A percentile compares a stretch with the other conserved stretches of the same genome.
phyloP scores from a whole-genome alignment of 306 rosid genomes.

The Mimosa bimucronata region DNA sequence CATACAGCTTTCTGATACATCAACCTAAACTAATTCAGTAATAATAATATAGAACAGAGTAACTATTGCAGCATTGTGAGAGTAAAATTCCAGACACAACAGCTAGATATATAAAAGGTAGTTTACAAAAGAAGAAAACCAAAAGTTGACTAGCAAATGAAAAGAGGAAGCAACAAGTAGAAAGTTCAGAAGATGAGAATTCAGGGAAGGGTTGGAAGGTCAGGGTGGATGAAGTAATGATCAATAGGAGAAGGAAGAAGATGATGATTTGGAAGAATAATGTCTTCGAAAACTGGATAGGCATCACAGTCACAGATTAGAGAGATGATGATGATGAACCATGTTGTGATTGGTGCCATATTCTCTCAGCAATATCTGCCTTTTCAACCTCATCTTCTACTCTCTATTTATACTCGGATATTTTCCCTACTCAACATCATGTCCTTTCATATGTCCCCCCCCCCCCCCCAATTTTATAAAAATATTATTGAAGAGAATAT shows the following conservation, averaged over 20 bases:
- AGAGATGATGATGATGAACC: not conserved
- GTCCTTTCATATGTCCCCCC: no score
- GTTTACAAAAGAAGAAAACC: not conserved
- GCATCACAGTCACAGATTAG: not conserved
- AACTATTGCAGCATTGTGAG: not conserved
- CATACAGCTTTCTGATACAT: not conserved
- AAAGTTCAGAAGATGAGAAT: no score
- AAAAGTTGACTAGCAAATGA: not conserved
- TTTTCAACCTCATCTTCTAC: not conserved
- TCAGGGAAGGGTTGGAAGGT: not conserved
- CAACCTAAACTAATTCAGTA: not conserved
- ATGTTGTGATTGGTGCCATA: constrained; percentile 21
- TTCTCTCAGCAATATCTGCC: not conserved
- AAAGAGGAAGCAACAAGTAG: no score
- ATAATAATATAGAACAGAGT: not conserved
- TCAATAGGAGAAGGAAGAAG: not conserved
- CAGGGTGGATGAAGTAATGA: constrained; percentile 2
- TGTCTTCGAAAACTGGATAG: not conserved
- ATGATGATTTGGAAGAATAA: not conserved
- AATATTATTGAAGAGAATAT: not conserved
- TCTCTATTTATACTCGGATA: not conserved
- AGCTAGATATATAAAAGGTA: not conserved
- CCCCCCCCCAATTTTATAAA: no score
- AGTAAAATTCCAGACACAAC: not conserved
- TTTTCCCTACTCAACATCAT: not conserved